A percentile compares a stretch with the other conserved stretches of the same genome.
These are phyloP conservation scores for Hemerocallis citrina DNA, from an alignment of 106 monocot genomes.

Conservation along the genomic window DNA sequence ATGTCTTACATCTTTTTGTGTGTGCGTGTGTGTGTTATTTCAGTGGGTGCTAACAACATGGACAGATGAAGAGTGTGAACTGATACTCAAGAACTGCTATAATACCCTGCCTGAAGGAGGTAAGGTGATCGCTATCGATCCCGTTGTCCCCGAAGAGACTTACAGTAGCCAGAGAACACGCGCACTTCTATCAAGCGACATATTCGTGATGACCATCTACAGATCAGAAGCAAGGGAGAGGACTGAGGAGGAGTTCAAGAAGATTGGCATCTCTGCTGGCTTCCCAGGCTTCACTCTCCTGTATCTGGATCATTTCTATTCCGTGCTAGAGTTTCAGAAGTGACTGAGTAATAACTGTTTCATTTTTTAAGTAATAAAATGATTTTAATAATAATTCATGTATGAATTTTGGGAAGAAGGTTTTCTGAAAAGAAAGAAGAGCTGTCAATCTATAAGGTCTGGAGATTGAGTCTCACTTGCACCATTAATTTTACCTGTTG, in stretches of 20 bases:
- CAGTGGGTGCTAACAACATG: slow-evolving; percentile 83
- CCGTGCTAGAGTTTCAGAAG: slow-evolving; percentile 60
- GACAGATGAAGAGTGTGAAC: slow-evolving; percentile 67
- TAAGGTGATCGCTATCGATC: slow-evolving; percentile 72
- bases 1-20: too few species aligned
- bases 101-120: slow-evolving; percentile 44
- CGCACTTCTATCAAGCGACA: slow-evolving; percentile 51
- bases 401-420: too few species aligned
- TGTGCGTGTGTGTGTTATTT: too few species aligned
- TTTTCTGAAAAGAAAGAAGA: too few species aligned
- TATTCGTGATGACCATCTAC: slow-evolving; percentile 84
- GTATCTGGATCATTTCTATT: slow-evolving; percentile 63
- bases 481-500: too few species aligned
- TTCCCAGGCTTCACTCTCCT: slow-evolving; percentile 39
- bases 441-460: too few species aligned
- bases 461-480: too few species aligned
- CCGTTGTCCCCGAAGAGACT: slow-evolving; percentile 60
- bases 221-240: slow-evolving; percentile 47
- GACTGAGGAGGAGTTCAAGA: slow-evolving; percentile 58
- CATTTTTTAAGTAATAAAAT: too few species aligned
- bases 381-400: too few species aligned
- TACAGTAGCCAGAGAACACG: slow-evolving; percentile 54
- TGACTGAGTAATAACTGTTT: too few species aligned
- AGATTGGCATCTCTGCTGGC: slow-evolving; percentile 34
- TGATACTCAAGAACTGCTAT: slow-evolving; percentile 69